phyloP scores from a whole-genome alignment of 2,329 filamentous ascomycete species.

The Verticillium tricorpus region DNA sequence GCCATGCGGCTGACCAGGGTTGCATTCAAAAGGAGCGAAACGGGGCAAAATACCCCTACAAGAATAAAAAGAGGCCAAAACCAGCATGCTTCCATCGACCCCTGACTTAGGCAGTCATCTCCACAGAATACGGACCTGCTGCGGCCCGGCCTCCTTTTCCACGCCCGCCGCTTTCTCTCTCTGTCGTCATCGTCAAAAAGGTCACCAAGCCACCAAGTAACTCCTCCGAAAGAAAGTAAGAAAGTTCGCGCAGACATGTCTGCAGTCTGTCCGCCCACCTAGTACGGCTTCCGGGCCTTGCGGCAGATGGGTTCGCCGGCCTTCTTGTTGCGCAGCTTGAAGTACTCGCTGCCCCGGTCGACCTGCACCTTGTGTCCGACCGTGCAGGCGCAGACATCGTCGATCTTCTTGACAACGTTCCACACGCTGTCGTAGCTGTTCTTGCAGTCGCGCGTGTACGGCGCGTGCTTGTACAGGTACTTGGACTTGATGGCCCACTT shows the following conservation, averaged over 20 bases:
- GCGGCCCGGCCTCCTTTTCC: neutral
- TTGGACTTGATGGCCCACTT: slow-evolving; percentile 5
- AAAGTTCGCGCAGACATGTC: too few relatives aligned
- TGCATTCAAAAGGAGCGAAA: neutral
- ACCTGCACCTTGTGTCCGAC: slow-evolving; percentile 6
- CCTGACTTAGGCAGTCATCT: too few relatives aligned
- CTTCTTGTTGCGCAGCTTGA: neutral
- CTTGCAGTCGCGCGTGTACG: slow-evolving; percentile 5
- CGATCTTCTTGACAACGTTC: slow-evolving; percentile 6
- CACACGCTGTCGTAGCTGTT: slow-evolving; percentile 1
- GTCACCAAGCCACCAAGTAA: neutral
- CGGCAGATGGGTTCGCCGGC: neutral
- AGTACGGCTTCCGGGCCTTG: neutral
- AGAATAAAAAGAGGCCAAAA: neutral
- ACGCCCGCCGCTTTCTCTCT: neutral
- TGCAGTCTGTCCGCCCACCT: neutral
- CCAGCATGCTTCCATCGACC: neutral
- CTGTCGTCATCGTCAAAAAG: neutral
- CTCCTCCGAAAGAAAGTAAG: too few relatives aligned
- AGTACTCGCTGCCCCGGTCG: slow-evolving; percentile 5
- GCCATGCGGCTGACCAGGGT: neutral
- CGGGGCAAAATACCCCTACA: neutral
- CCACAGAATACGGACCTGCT: too few relatives aligned
- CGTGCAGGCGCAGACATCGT: slow-evolving; percentile 10
- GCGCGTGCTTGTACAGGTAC: slow-evolving; percentile 1